Evolutionary conservation across 2,329 filamentous ascomycete species (phyloP), one percentile per base, ranked within the genome.

Genomic region (Claviceps citrina): DNA sequence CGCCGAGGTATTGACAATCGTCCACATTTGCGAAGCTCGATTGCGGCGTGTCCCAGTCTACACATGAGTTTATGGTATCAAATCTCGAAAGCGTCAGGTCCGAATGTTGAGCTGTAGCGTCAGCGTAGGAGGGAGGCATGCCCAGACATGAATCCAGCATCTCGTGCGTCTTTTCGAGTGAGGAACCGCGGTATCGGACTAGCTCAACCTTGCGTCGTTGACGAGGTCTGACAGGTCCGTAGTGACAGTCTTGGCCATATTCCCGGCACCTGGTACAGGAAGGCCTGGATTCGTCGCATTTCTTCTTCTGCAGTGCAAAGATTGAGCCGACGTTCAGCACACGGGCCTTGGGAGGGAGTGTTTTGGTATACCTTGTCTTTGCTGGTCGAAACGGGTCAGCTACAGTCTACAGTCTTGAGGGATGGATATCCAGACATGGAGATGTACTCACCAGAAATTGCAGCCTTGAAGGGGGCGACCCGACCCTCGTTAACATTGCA

Each of bases 201-300:
- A 50, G 46, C 12, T 54, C 54, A 22, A 54, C 51, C 45, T 56
- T 60, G 25, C 60, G 58, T 28, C 61, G 55, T 43, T 61, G 60
- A 25, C 58, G 61, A 43, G 56, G 60, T 44, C 51, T 57, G 16
- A 70, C 61, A 30, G 64, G 56, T 42, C 71, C 69, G 45, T 74
- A 74, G 2, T 59, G 53, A 48, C 70, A 73, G 18, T 65, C 60
- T 34, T 67, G 57, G 37, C 59, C 59, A 31, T 64, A 61, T 51
- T 73, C 70, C 31, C 56, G 48, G 51, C 70, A 73, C 31, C 70
- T 67, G 18, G 63, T 58, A 48, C 70, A 73, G 34, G 60, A 56
- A 3, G 70, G 70, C 7, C 68, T 64, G 26, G 53, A 57, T 52
- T 73, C 70, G 49, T 73, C 67, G 48, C 70, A 73, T 56, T 73